phyloP scores from a whole-genome alignment of 176 grass and related monocot genomes.

The Aegilops speltoides region DNA sequence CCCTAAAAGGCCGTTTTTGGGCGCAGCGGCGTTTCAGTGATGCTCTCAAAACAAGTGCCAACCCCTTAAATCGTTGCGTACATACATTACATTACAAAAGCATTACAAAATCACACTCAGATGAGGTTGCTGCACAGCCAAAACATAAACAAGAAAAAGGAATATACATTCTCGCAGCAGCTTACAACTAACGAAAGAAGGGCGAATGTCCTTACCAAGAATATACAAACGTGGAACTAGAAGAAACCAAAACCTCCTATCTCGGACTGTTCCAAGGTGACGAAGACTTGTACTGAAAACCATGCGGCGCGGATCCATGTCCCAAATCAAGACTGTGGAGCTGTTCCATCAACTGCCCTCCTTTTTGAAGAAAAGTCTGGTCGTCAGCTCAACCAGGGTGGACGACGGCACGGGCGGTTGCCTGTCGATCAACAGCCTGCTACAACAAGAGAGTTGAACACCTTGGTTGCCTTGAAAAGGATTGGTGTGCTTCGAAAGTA shows the following conservation, averaged over 20 bases:
- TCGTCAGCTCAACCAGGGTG: slow-evolving; percentile 85
- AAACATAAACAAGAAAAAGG: slow-evolving; percentile 16
- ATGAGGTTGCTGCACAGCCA: slow-evolving; percentile 2
- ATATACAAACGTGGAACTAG: slow-evolving; percentile 35
- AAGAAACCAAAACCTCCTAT: slow-evolving; percentile 34
- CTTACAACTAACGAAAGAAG: slow-evolving; percentile 19
- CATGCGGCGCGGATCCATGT: slow-evolving; percentile 57
- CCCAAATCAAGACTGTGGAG: slow-evolving; percentile 94
- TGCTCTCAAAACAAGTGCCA: neutral
- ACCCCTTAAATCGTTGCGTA: neutral
- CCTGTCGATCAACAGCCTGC: slow-evolving; percentile 48
- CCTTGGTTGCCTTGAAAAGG: neutral
- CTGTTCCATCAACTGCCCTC: slow-evolving; percentile 92
- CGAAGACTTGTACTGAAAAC: slow-evolving; percentile 70
- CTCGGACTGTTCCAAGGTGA: slow-evolving; percentile 80
- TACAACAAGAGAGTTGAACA: neutral
- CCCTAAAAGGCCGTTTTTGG: too few species aligned
- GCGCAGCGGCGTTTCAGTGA: too few species aligned
- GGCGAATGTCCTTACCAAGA: slow-evolving; percentile 34
- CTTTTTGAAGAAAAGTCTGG: slow-evolving; percentile 98
- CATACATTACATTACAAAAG: slow-evolving; percentile 40
- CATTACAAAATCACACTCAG: slow-evolving; percentile 29
- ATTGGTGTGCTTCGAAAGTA: neutral
- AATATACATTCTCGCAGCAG: slow-evolving; percentile 52
- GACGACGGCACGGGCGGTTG: slow-evolving; percentile 70